phyloP scores from a whole-genome alignment of 2,329 filamentous ascomycete genomes.

The Cercospora sp. region DNA sequence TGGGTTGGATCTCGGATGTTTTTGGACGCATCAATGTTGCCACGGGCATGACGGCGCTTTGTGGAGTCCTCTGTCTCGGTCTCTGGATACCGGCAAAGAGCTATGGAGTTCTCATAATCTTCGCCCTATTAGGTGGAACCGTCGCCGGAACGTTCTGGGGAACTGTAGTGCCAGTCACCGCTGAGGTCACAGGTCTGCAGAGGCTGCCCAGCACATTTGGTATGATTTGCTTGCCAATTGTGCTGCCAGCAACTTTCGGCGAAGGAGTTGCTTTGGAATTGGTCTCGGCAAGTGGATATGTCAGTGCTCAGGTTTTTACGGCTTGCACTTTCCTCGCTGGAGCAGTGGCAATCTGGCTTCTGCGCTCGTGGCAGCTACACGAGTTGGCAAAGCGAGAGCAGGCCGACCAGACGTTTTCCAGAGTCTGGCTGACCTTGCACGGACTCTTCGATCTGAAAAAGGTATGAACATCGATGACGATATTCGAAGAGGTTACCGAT shows the following conservation, averaged over 20 bases:
- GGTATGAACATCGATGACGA: background rate
- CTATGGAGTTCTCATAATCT: constrained; percentile 29
- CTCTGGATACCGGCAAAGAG: constrained; percentile 30
- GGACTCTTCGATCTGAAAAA: constrained; percentile 6
- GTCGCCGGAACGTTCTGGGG: constrained; percentile 33
- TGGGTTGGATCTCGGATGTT: constrained; percentile 29
- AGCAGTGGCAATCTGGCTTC: constrained; percentile 52
- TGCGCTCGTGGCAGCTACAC: constrained; percentile 60
- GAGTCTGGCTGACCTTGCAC: constrained; percentile 1
- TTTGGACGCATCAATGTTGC: constrained; percentile 34
- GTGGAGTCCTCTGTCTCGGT: constrained; percentile 29
- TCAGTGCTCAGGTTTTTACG: constrained; percentile 58
- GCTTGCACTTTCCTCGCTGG: constrained; percentile 60
- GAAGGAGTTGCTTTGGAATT: constrained; percentile 33
- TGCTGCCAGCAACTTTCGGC: constrained; percentile 32
- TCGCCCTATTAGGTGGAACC: constrained; percentile 26
- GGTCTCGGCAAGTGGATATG: constrained; percentile 42
- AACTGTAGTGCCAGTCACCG: constrained; percentile 32
- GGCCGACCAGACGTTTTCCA: background rate
- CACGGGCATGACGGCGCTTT: constrained; percentile 27
- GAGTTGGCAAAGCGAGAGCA: constrained; percentile 43
- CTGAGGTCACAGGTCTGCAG: constrained; percentile 33
- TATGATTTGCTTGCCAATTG: constrained; percentile 31
- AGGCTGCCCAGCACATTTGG: constrained; percentile 30
- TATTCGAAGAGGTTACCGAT: background rate